Percentiles rank a stretch among this genome's conserved stretches.
Evolutionary conservation across 1,139 yeast species (phyloP).

Genomic region (Lodderomyces oxycetoniae): DNA sequence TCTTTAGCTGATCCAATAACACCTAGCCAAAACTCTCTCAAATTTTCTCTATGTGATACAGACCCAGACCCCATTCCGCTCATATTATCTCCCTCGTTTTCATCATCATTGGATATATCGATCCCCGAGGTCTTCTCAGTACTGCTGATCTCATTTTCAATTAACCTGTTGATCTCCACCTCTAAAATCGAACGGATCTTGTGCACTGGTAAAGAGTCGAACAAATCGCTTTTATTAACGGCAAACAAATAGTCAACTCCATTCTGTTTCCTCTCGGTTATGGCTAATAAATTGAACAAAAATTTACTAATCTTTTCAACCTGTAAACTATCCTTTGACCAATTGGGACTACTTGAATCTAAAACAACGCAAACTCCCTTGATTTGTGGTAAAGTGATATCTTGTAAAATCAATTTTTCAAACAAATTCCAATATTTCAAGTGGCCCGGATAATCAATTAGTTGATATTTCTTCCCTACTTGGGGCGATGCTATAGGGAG

Average conservation of each 20-base stretch:
- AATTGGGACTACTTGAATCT: conserved; percentile 49
- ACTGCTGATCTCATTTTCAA: conserved; percentile 39
- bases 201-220: conserved; percentile 69
- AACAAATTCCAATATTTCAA: conserved; percentile 57
- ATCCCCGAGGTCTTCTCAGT: conserved; percentile 30
- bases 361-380: conserved; percentile 69
- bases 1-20: conserved; percentile 39
- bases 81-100: conserved; percentile 24
- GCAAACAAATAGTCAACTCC: conserved; percentile 74
- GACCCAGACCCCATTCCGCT: conserved; percentile 23
- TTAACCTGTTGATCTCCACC: conserved; percentile 55
- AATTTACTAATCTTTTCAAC: conserved; percentile 45
- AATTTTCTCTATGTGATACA: conserved; percentile 20
- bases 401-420: conserved; percentile 38
- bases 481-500: conserved; percentile 34
- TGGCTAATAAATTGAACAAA: conserved; percentile 49
- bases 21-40: conserved; percentile 41
- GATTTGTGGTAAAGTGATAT: conserved; percentile 42
- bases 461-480: conserved; percentile 34
- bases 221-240: conserved; percentile 78
- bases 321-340: conserved; percentile 22
- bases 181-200: conserved; percentile 60
- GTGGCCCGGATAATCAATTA: conserved; percentile 87
- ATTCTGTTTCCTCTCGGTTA: conserved; percentile 55
- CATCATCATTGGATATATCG: conserved; percentile 28